Evolutionary conservation across 2,329 filamentous ascomycete genomes (phyloP).

Genomic region (Nemania sp.): DNA sequence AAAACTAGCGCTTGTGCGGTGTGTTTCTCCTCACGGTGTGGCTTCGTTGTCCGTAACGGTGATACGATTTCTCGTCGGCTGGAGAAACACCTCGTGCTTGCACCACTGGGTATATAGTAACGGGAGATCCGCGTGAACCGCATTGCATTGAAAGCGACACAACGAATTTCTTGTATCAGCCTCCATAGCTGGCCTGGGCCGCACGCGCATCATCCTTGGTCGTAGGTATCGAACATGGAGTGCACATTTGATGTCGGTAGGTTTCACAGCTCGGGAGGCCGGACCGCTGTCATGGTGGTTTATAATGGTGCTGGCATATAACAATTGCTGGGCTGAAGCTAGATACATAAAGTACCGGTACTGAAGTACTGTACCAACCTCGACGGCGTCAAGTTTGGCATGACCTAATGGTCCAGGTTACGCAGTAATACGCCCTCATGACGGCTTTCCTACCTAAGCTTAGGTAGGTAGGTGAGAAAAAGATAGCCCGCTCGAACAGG

Average conservation of each 20-base stretch:
- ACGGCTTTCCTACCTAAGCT: no score
- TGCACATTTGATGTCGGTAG: not conserved
- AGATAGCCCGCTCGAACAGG: no score
- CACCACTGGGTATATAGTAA: not conserved
- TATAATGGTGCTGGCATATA: not conserved
- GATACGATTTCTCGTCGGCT: not conserved
- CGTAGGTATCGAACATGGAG: not conserved
- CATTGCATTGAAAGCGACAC: slow-evolving; percentile 21
- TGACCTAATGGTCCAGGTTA: no score
- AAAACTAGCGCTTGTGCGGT: slow-evolving; percentile 3
- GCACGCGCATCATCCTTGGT: not conserved
- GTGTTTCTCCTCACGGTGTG: not conserved
- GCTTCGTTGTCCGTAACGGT: not conserved
- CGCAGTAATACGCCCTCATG: no score
- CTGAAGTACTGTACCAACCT: no score
- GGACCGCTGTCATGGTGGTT: not conserved
- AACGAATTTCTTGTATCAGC: slow-evolving; percentile 13
- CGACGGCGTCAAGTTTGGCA: no score
- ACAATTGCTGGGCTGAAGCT: not conserved
- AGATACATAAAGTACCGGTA: not conserved
- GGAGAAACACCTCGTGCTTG: not conserved
- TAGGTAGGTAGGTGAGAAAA: no score
- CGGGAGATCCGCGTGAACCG: slow-evolving; percentile 20
- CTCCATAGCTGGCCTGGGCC: slow-evolving; percentile 5
- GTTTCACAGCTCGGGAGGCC: slow-evolving; percentile 1